Base-by-base conservation (phyloP, 1,139 yeast genomes). In the Saccharomycopsis hybrid region DNA sequence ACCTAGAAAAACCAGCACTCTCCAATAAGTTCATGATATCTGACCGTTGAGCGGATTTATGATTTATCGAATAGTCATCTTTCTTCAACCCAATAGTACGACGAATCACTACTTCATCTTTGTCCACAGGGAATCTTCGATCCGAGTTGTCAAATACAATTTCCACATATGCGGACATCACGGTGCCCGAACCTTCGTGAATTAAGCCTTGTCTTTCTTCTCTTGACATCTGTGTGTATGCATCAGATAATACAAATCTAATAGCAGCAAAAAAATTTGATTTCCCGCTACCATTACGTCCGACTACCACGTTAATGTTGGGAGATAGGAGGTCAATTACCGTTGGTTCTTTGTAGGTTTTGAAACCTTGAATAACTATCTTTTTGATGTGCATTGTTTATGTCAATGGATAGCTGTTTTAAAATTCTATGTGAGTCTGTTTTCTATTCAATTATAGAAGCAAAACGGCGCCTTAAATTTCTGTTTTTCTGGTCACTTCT, bases 241-340 rank as follows among this genome's bases (percentile, higher is more conserved):
- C 96, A 64, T 90, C 97, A 50, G 95, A 85, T 40, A 92, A 68
- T 7, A 90, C 97, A 67, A 90, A 94, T 55, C 97, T 72, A 53
- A 92, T 86, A 8, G 98, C 98, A 18, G 96, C 92, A 65, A 92
- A 92, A 68, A 94, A 86, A 65, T 92, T 92, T 47, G 96, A 87
- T 65, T 92, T 92, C 13, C 99, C 99, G 5, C 96, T 85, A 13
- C 99, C 99, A 65, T 92, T 92, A 48, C 96, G 71, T 2, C 99
- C 99, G 31, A 92, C 88, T 11, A 92, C 89, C 31, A 90, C 95
- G 65, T 92, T 92, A 62, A 84, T 86, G 54, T 80, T 78, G 0
- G 95, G 94, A 0, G 95, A 84, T 48, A 92, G 70, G 31, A 77
- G 73, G 45, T 86, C 95, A 18, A 92, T 78, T 7, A 78, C 76